Evolutionary conservation across 179 eudicot species (phyloP), one percentile per base, ranked within the genome.

Genomic region (Spergularia azorica): DNA sequence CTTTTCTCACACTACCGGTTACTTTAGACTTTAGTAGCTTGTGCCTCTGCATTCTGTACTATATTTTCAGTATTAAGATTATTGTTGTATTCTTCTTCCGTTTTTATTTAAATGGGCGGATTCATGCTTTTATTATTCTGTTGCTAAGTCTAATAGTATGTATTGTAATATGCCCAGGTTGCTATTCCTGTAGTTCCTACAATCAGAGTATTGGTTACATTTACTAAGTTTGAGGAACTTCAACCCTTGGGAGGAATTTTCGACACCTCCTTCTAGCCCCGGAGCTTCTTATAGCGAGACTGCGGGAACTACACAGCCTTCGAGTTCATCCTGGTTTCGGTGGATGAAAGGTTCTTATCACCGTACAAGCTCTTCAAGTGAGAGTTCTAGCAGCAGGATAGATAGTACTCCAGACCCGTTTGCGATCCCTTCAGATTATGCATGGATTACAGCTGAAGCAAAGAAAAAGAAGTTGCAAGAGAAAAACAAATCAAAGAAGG

Each of bases 241-340:
- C 78, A 57, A 51, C 77, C 83, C 0, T 13, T 50, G 50, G 50
- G 84, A 81, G 36, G 80, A 81, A 76, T 81, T 81, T 50, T 81
- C 80, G 9, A 81, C 84, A 14, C 84, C 84, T 18, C 84, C 84
- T 60, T 77, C 84, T 6, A 81, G 84, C 38, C 84, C 84, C 14
- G 56, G 64, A 0, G 64, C 74, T 10, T 51, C 51, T 46, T 32
- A 59, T 52, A 14, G 43, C 5, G 80, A 72, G 20, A 67, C n/a
- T 32, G 15, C 74, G 41, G 3, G 66, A 26, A 20, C 12, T 16
- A 32, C 26, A 15, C 67, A 36, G 7, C 7, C 77, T 17, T 67
- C 80, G 2, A 67, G 70, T 41, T 77, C 83, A 46, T 76, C 80
- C 71, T 81, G 84, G 84, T 67, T 76, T 43, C 60, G 80, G 65